Evolutionary conservation across 345 rosid genomes (phyloP).

Genomic region (Isatis tinctoria): DNA sequence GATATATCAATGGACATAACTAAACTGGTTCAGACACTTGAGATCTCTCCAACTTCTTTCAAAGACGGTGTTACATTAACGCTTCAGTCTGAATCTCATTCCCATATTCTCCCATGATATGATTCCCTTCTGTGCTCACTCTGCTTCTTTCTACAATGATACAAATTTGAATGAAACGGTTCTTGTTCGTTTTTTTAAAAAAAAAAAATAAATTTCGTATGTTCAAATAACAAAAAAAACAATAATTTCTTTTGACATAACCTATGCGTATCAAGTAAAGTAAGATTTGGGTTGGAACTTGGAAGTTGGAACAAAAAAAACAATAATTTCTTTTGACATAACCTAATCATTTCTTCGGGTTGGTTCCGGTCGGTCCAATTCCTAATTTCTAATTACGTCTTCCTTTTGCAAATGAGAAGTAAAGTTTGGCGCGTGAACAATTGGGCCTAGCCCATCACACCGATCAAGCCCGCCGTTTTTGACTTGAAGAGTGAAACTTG

Average conservation of each 20-base stretch:
- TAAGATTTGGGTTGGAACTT: neutral
- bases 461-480: neutral
- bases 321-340: too few relatives aligned
- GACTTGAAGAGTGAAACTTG: neutral
- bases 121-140: neutral
- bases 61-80: conserved; percentile 66
- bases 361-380: neutral
- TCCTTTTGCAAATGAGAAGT: too few relatives aligned
- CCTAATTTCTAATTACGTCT: too few relatives aligned
- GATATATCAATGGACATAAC: conserved; percentile 87
- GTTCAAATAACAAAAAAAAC: too few relatives aligned
- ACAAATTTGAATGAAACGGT: neutral
- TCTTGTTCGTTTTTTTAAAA: neutral
- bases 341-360: neutral
- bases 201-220: neutral
- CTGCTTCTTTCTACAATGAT: neutral
- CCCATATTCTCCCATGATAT: neutral
- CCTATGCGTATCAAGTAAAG: neutral
- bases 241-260: too few relatives aligned
- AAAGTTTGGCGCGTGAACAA: too few relatives aligned
- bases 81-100: conserved; percentile 39
- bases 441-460: neutral
- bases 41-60: conserved; percentile 52
- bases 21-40: conserved; percentile 50
- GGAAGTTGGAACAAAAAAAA: too few relatives aligned